Percentiles rank a stretch among this genome's conserved stretches.
phyloP scores from a whole-genome alignment of 2,329 filamentous ascomycete genomes.

The Fusarium agapanthi region DNA sequence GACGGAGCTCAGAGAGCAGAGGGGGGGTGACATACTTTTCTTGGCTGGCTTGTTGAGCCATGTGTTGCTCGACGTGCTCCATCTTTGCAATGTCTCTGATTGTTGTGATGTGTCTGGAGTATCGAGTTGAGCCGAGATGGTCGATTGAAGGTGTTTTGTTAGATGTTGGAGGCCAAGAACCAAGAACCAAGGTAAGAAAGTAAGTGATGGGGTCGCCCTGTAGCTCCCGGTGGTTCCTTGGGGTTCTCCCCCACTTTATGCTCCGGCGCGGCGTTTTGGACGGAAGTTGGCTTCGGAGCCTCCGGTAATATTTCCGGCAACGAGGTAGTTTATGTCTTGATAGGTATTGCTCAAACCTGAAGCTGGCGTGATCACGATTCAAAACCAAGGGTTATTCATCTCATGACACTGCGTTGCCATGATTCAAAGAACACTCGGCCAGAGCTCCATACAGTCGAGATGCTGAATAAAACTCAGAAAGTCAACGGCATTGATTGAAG shows the following conservation, averaged over 20 bases:
- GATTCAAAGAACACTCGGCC: not conserved
- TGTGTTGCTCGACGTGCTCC: constrained; percentile 67
- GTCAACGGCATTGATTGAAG: not conserved
- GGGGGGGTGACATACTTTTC: constrained; percentile 47
- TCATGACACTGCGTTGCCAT: not conserved
- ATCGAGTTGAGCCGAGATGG: not conserved
- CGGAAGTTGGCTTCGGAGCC: constrained; percentile 13
- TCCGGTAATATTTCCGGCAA: not conserved
- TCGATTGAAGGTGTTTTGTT: constrained; percentile 7
- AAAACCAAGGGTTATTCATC: not conserved
- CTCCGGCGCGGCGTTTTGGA: constrained; percentile 21
- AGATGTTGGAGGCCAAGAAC: not conserved
- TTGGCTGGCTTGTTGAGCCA: constrained; percentile 62
- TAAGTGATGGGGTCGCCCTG: constrained; percentile 1
- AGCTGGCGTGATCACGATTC: too few species aligned
- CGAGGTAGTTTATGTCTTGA: not conserved
- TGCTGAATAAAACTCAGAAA: not conserved
- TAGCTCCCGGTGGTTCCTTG: constrained; percentile 29
- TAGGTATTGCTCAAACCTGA: not conserved
- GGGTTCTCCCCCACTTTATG: constrained; percentile 26
- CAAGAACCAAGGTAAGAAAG: not conserved
- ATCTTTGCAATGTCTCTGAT: constrained; percentile 45
- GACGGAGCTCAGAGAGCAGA: not conserved
- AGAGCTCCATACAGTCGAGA: not conserved
- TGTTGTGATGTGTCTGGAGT: not conserved